Conservation (phyloP, 2,329 filamentous ascomycete species). For the Westerdykella aurantiaca region DNA sequence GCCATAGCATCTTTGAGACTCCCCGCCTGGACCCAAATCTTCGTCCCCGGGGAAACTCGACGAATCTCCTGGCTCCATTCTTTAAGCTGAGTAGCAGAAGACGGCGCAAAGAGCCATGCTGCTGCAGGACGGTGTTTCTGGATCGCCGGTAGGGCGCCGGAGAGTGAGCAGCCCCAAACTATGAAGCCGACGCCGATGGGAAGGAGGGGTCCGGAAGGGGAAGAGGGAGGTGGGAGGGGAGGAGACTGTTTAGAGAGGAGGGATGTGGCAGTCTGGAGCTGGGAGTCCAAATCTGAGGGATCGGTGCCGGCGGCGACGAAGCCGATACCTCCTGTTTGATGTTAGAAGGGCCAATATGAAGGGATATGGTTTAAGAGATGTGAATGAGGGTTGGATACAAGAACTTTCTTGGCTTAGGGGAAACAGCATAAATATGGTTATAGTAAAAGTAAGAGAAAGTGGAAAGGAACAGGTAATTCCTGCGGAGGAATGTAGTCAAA, state of each 20-base stretch:
- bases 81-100: conserved; percentile 32
- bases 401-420: too few species aligned
- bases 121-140: conserved; percentile 51
- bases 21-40: conserved; percentile 58
- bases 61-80: conserved; percentile 30
- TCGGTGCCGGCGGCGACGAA: conserved; percentile 44
- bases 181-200: conserved; percentile 60
- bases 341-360: background rate
- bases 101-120: conserved; percentile 62
- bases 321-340: conserved; percentile 39
- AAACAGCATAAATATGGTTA: too few species aligned
- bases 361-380: background rate
- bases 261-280: conserved; percentile 21
- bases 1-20: conserved; percentile 52
- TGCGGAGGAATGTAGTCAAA: too few species aligned
- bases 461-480: too few species aligned
- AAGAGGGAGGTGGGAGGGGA: conserved; percentile 15
- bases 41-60: conserved; percentile 33
- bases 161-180: conserved; percentile 45
- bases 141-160: conserved; percentile 48
- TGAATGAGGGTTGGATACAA: background rate
- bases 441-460: too few species aligned
- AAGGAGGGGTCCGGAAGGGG: conserved; percentile 17
- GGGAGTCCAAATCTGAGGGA: conserved; percentile 26
- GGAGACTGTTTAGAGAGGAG: conserved; percentile 16